Conservation (phyloP, 2,329 filamentous ascomycete genomes). For the Anthostomella pinea region DNA sequence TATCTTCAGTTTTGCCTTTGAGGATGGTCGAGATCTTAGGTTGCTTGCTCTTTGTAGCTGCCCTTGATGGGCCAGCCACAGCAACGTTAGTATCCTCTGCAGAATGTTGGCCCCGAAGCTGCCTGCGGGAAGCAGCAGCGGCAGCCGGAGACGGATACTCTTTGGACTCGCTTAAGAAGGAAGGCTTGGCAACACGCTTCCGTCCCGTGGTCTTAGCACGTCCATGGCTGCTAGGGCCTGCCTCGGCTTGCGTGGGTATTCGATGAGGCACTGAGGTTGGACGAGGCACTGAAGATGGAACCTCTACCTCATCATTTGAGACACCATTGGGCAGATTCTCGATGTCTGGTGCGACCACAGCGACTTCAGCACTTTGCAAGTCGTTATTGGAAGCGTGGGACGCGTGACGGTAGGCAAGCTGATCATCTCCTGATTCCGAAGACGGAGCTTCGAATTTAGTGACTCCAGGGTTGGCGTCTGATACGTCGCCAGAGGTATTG, state of each 20-base stretch:
- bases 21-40: constrained; percentile 23
- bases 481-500: background rate
- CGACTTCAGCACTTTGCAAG: background rate
- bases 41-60: constrained; percentile 12
- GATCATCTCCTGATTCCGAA: constrained; percentile 1
- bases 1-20: constrained; percentile 9
- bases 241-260: no score
- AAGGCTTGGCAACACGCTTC: constrained; percentile 26
- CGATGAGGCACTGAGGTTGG: constrained; percentile 3
- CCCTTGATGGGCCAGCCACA: constrained; percentile 12
- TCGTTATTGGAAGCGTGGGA: background rate
- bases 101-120: constrained; percentile 7
- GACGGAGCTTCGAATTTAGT: background rate
- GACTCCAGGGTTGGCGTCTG: no score
- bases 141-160: constrained; percentile 18
- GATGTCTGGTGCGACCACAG: background rate
- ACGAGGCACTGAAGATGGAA: constrained; percentile 17
- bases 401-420: background rate
- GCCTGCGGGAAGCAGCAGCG: constrained; percentile 14
- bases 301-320: constrained; percentile 11
- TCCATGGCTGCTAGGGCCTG: background rate
- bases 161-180: constrained; percentile 18
- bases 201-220: constrained; percentile 17
- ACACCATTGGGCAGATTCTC: background rate
- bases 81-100: constrained; percentile 4